Evolutionary conservation across 2,329 filamentous ascomycete species (phyloP).

Genomic region (Alternaria ventricosa): DNA sequence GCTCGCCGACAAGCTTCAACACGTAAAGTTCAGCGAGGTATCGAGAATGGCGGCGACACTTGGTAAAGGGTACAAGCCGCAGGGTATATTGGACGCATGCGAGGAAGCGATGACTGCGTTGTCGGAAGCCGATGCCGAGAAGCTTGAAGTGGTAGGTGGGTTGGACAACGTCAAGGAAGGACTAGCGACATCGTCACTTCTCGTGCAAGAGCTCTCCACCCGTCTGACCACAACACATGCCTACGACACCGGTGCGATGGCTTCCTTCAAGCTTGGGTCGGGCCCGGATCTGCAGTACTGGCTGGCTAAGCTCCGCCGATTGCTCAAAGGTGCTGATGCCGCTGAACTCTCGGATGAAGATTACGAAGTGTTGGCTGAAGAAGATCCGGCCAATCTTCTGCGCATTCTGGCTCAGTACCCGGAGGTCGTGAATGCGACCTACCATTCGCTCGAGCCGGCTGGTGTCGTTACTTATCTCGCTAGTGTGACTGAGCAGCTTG

Average conservation of each 20-base stretch:
- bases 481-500: constrained; percentile 33
- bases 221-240: constrained; percentile 29
- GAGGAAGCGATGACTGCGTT: constrained; percentile 24
- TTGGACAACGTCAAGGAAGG: constrained; percentile 15
- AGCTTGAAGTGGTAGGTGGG: constrained; percentile 22
- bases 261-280: constrained; percentile 37
- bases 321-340: constrained; percentile 19
- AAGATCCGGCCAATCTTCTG: constrained; percentile 35
- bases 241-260: constrained; percentile 33
- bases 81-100: constrained; percentile 68
- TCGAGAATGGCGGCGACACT: constrained; percentile 48
- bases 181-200: constrained; percentile 30
- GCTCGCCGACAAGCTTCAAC: constrained; percentile 70
- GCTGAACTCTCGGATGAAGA: constrained; percentile 31
- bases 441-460: constrained; percentile 37
- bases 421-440: constrained; percentile 33
- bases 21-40: constrained; percentile 78
- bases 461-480: constrained; percentile 37
- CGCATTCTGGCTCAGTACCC: constrained; percentile 40
- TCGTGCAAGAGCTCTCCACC: constrained; percentile 38
- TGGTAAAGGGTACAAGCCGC: constrained; percentile 69
- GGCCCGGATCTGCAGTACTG: constrained; percentile 42
- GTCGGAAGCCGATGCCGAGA: constrained; percentile 27
- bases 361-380: constrained; percentile 28
- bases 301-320: constrained; percentile 28